A percentile compares a stretch with the other conserved stretches of the same genome.
Evolutionary conservation across 139 green algal genomes (phyloP).

Genomic region (Volvox africanus): DNA sequence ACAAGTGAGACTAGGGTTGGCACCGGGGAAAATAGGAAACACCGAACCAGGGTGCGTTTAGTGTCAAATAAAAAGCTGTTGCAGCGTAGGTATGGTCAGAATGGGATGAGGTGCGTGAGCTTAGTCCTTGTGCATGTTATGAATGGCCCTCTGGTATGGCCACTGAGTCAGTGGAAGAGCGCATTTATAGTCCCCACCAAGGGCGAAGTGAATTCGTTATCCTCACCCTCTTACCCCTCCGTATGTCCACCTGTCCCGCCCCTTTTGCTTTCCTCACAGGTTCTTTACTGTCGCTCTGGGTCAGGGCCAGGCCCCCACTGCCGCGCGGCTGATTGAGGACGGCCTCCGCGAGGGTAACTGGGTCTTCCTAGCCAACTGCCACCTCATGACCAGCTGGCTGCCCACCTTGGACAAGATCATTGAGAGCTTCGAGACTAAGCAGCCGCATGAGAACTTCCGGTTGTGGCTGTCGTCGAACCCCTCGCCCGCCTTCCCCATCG

Average conservation of each 20-base stretch:
- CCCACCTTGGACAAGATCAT: constrained; percentile 89
- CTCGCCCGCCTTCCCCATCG: constrained; percentile 83
- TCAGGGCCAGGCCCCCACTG: constrained; percentile 83
- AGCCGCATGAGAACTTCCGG: constrained; percentile 84
- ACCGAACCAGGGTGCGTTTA: too few relatives aligned
- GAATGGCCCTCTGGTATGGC: too few relatives aligned
- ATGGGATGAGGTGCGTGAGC: too few relatives aligned
- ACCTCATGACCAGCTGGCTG: constrained; percentile 92
- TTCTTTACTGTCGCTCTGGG: constrained; percentile 85
- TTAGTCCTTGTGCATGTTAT: too few relatives aligned
- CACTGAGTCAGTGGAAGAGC: too few relatives aligned
- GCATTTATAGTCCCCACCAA: too few relatives aligned
- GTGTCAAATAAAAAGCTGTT: too few relatives aligned
- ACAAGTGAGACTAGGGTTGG: background rate
- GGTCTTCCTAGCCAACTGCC: constrained; percentile 94
- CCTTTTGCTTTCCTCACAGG: constrained; percentile 52
- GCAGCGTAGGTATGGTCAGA: too few relatives aligned
- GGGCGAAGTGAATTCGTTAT: background rate
- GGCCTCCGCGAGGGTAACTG: constrained; percentile 80
- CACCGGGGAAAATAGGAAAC: background rate
- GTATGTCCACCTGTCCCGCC: background rate
- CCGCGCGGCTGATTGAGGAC: constrained; percentile 84
- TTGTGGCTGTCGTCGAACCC: constrained; percentile 89
- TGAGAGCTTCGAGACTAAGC: constrained; percentile 72
- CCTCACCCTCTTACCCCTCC: background rate